Conservation (phyloP, 441 rosid species). For the Populus hybrid region DNA sequence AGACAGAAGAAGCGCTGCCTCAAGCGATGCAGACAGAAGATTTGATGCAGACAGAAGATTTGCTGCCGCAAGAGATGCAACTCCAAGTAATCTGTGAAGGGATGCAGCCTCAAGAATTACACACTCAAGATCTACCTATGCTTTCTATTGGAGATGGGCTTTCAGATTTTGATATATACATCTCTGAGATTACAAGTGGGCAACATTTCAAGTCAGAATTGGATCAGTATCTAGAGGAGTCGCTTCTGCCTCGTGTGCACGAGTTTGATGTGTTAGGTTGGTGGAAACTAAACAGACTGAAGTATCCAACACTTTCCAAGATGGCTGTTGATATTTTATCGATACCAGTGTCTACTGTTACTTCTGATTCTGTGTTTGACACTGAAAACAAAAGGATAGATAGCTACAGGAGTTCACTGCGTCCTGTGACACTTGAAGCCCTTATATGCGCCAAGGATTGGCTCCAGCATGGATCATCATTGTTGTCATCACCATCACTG, state of each 20-base stretch:
- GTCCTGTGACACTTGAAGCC: constrained; percentile 76
- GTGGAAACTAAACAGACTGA: constrained; percentile 76
- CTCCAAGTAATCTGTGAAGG: not conserved
- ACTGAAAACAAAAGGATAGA: constrained; percentile 54
- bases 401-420: constrained; percentile 52
- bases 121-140: constrained; percentile 48
- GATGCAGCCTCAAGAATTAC: constrained; percentile 9
- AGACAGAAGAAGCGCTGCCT: not conserved
- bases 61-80: not conserved
- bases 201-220: constrained; percentile 67
- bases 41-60: not conserved
- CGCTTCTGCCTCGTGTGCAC: constrained; percentile 61
- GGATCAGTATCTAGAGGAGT: constrained; percentile 82
- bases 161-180: constrained; percentile 72
- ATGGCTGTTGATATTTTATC: constrained; percentile 83
- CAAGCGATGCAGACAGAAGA: constrained; percentile 3
- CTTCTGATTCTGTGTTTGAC: constrained; percentile 60
- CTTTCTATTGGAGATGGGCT: constrained; percentile 70
- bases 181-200: constrained; percentile 54
- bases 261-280: constrained; percentile 76
- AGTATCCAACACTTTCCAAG: constrained; percentile 78
- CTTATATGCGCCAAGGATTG: constrained; percentile 83
- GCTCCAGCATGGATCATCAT: constrained; percentile 47
- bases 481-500: not conserved
- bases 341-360: constrained; percentile 59